Evolutionary conservation across 306 rosid genomes (phyloP).

Genomic region (Quercus variabilis): DNA sequence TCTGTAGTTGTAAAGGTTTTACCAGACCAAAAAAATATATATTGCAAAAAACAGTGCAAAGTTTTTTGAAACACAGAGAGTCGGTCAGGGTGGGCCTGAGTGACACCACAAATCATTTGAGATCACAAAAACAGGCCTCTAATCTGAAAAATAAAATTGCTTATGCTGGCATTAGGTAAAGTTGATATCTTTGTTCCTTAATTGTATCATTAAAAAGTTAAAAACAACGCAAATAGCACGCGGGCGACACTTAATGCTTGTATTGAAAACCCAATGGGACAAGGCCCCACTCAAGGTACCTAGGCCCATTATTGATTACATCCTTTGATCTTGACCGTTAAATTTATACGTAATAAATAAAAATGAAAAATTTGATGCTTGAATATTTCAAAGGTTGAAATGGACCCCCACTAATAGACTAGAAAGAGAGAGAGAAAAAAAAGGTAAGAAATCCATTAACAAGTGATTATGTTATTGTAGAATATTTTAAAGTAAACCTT

Average conservation of each 20-base stretch:
- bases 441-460: conserved; percentile 18
- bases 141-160: conserved; percentile 3
- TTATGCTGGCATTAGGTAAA: conserved; percentile 39
- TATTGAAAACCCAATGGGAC: conserved; percentile 33
- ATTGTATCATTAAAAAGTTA: conserved; percentile 7
- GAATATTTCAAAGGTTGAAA: conserved; percentile 18
- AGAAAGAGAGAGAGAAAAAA: background rate
- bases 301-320: conserved; percentile 31
- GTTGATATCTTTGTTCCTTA: conserved; percentile 13
- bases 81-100: background rate
- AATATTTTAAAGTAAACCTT: conserved; percentile 24
- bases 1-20: background rate
- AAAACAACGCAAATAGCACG: conserved; percentile 23
- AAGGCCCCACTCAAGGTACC: conserved; percentile 38
- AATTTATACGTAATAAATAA: background rate
- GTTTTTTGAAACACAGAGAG: background rate
- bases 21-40: background rate
- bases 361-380: background rate
- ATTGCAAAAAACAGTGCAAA: background rate
- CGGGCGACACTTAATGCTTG: conserved; percentile 27
- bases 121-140: background rate
- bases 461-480: conserved; percentile 15
- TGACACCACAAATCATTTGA: background rate
- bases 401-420: conserved; percentile 34
- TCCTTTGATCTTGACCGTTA: conserved; percentile 36